Evolutionary conservation across 2,329 filamentous ascomycete genomes (phyloP).

Genomic region (Fusarium solani-melongenae): DNA sequence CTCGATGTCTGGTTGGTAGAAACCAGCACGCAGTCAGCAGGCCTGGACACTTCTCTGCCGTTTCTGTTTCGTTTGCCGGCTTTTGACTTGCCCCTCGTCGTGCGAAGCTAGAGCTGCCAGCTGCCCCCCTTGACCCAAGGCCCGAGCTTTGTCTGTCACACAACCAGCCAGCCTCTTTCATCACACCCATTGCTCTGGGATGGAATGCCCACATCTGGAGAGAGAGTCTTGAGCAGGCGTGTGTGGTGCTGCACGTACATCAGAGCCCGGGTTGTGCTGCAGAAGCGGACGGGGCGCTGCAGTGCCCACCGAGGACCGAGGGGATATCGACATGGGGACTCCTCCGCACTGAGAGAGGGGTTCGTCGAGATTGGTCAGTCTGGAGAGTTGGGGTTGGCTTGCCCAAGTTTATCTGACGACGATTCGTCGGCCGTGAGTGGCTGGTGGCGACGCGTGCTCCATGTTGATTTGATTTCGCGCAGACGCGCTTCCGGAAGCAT

Average conservation of each 20-base stretch:
- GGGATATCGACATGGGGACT: not conserved
- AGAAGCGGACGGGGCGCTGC: constrained; percentile 5
- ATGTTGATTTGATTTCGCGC: constrained; percentile 19
- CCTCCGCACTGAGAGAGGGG: not conserved
- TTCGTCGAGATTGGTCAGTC: constrained; percentile 2
- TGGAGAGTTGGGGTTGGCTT: constrained; percentile 12
- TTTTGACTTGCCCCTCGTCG: constrained; percentile 11
- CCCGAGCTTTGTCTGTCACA: constrained; percentile 1
- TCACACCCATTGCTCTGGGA: constrained; percentile 22
- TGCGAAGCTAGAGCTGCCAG: constrained; percentile 5
- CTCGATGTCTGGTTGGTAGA: not conserved
- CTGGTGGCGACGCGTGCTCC: constrained; percentile 20
- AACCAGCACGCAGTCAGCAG: constrained; percentile 21
- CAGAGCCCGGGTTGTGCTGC: not conserved
- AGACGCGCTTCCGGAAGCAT: constrained; percentile 3
- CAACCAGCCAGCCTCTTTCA: constrained; percentile 12
- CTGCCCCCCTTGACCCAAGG: not conserved
- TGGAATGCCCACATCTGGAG: constrained; percentile 6
- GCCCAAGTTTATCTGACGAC: constrained; percentile 10
- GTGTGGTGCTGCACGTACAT: not conserved
- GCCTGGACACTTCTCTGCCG: constrained; percentile 24
- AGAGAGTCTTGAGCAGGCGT: constrained; percentile 2
- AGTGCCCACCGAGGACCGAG: not conserved
- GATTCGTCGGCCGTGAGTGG: constrained; percentile 14
- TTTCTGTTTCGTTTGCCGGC: constrained; percentile 5